Conservation (phyloP, 805 yeast genomes). For the Myxozyma melibiosi region DNA sequence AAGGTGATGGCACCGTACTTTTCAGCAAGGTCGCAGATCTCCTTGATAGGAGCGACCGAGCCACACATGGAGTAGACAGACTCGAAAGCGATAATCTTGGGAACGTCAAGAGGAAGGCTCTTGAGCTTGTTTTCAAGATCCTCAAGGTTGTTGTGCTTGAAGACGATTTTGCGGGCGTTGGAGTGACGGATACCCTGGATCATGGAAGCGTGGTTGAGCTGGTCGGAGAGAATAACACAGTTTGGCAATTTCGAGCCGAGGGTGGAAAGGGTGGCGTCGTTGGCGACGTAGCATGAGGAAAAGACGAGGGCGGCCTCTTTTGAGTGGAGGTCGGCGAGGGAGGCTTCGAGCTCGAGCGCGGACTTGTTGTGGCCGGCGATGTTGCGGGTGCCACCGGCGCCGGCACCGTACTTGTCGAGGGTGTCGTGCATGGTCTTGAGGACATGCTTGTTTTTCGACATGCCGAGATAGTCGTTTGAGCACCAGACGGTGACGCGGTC, state of each 20-base stretch:
- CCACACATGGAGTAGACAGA: constrained; percentile 99
- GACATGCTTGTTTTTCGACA: constrained; percentile 81
- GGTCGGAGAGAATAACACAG: constrained; percentile 90
- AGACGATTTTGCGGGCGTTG: constrained; percentile 81
- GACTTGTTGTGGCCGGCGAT: constrained; percentile 96
- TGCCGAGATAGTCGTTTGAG: constrained; percentile 94
- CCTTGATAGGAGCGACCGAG: constrained; percentile 89
- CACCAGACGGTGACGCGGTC: constrained; percentile 99
- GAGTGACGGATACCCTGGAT: constrained; percentile 94
- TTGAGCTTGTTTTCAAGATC: constrained; percentile 81
- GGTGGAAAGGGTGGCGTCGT: constrained; percentile 89
- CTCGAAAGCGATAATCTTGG: constrained; percentile 96
- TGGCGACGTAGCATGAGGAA: constrained; percentile 94
- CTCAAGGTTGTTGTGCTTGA: constrained; percentile 83
- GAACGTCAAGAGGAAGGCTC: constrained; percentile 79
- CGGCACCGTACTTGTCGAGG: constrained; percentile 89
- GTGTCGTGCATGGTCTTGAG: constrained; percentile 75
- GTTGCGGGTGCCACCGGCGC: constrained; percentile 99
- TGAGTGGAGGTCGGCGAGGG: constrained; percentile 85
- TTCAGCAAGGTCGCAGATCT: constrained; percentile 92
- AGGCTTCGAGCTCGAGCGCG: constrained; percentile 85
- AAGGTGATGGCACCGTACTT: constrained; percentile 97
- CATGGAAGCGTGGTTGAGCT: constrained; percentile 96
- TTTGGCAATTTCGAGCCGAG: constrained; percentile 89
- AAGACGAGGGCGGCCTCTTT: constrained; percentile 95